These are phyloP conservation scores for Boechera stricta DNA, from an alignment of 345 rosid genomes.

Conservation along the genomic window DNA sequence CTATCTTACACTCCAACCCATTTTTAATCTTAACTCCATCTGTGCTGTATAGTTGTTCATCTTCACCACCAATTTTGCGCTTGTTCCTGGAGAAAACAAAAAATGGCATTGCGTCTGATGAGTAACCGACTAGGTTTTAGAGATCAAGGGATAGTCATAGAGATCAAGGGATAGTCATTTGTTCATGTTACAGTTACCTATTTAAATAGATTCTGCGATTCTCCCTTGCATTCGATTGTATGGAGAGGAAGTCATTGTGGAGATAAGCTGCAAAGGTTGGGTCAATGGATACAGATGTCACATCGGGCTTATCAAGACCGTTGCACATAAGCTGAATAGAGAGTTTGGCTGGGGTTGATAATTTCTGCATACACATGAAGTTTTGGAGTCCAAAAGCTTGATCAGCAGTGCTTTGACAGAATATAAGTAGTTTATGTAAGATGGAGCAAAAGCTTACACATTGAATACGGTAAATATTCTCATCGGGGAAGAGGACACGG, in stretches of 20 bases:
- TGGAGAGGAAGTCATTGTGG: constrained; percentile 68
- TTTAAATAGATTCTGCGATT: constrained; percentile 68
- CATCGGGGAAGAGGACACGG: constrained; percentile 77
- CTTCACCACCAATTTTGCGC: constrained; percentile 49
- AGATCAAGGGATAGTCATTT: constrained; percentile 3
- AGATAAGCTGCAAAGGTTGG: constrained; percentile 79
- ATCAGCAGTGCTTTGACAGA: constrained; percentile 11
- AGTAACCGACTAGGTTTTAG: background rate
- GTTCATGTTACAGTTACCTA: constrained; percentile 54
- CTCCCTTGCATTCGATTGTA: constrained; percentile 59
- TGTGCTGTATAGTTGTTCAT: constrained; percentile 42
- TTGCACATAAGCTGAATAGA: constrained; percentile 88
- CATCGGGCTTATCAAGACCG: constrained; percentile 84
- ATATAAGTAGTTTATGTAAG: background rate
- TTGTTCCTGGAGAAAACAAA: constrained; percentile 61
- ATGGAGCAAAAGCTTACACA: constrained; percentile 62
- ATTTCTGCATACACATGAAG: constrained; percentile 54
- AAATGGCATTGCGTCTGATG: constrained; percentile 1
- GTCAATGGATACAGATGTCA: constrained; percentile 73
- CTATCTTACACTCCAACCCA: constrained; percentile 83
- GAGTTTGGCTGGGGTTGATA: constrained; percentile 55
- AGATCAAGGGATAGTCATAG: constrained; percentile 1
- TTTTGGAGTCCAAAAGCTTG: background rate
- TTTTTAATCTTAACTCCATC: constrained; percentile 68
- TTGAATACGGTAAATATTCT: constrained; percentile 83